Conservation (phyloP, 345 rosid species). For the Moringa oleifera region DNA sequence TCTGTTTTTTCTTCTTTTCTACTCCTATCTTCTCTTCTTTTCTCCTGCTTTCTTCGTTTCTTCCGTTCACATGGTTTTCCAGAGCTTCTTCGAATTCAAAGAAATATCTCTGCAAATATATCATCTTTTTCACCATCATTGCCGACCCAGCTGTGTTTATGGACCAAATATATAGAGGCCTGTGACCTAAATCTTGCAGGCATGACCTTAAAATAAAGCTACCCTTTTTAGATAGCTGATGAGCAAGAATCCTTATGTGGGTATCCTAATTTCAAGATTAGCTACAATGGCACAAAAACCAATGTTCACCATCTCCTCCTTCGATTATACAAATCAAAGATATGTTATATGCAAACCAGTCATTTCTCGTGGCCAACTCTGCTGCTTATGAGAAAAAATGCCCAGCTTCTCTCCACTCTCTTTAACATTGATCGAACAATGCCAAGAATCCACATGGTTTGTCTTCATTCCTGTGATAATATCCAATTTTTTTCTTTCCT, state of each 20-base stretch:
- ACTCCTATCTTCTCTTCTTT: conserved; percentile 12
- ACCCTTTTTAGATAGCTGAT: conserved; percentile 43
- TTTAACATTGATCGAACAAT: conserved; percentile 39
- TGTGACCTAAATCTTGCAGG: conserved; percentile 49
- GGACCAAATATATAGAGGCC: conserved; percentile 33
- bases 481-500: too few relatives aligned
- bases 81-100: conserved; percentile 13
- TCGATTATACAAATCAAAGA: conserved; percentile 35
- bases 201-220: conserved; percentile 36
- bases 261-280: conserved; percentile 37
- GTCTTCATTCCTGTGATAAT: too few relatives aligned
- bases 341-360: conserved; percentile 29
- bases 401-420: conserved; percentile 33
- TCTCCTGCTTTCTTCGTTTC: conserved; percentile 3
- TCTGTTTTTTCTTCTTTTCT: not conserved
- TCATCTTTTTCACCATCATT: conserved; percentile 20
- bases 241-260: conserved; percentile 48
- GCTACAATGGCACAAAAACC: conserved; percentile 32
- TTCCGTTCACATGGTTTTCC: conserved; percentile 30
- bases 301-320: conserved; percentile 35
- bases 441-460: too few relatives aligned
- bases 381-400: conserved; percentile 30
- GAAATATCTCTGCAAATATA: conserved; percentile 3
- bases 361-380: conserved; percentile 32
- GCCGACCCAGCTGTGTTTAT: conserved; percentile 18